Base-by-base conservation (phyloP, 2,329 filamentous ascomycete species). In the Ascochyta viciae-villosae region DNA sequence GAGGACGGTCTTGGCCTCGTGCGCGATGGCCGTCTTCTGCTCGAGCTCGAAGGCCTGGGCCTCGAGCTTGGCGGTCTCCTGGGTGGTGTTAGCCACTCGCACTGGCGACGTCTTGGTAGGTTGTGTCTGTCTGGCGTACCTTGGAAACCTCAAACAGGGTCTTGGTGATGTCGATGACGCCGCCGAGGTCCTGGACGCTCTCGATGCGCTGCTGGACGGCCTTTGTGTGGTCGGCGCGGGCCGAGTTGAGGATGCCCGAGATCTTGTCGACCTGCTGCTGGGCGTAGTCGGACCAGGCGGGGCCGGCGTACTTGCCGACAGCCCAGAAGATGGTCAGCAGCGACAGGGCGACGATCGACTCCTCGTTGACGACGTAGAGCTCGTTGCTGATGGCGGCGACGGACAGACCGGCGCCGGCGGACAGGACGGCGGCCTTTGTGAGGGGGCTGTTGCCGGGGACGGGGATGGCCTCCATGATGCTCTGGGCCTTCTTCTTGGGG, bases 331-430 rank as follows among this genome's bases (percentile, higher is more conserved):
- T 91, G 77, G 89, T 92, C 76, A 98, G 83, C 73, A 99, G 85
- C 79, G 90, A 95, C 82, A 99, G 87, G 67, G 91, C 91, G 75
- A 96, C 91, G 76, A 99, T 90, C 63, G 93, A 90, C 85, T 99
- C 95, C 86, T 99, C 95, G 84, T 99, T 99, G 82, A 99, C 86
- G 78, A 99, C 92, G 82, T 97, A 98, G 85, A 98, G 92, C 87
- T 99, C 95, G 83, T 96, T 99, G 88, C 91, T 96, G 82, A 99
- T 92, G 75, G 92, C 95, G 77, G 95, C 96, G 79, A 96, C 86
- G 74, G 91, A 93, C 71, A 96, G 81, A 82, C 90, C 94, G 74
- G 95, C 91, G 65, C 89, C 89, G 72, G 92, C 93, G 76, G 94
- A 98, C 74, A 99, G 89, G 77, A 97, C 94, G 74, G 95, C 95